These are phyloP conservation scores for Candida tibetensis DNA, from an alignment of 805 yeast genomes.

Conservation along the genomic window DNA sequence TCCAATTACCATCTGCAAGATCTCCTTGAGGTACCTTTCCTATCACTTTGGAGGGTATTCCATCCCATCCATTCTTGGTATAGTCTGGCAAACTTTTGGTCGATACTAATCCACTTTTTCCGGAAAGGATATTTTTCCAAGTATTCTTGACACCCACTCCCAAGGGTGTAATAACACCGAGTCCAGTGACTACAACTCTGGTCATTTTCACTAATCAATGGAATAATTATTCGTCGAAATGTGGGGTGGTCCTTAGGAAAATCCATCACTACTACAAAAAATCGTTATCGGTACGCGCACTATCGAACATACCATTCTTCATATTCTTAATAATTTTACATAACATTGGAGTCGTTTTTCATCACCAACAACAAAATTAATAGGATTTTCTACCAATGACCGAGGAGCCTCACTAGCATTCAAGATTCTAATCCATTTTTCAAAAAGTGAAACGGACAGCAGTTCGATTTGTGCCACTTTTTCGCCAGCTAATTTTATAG, in stretches of 20 bases:
- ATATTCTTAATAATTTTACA: too few species aligned
- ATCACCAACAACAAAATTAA: slow-evolving; percentile 41
- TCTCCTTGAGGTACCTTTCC: slow-evolving; percentile 66
- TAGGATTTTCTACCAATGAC: slow-evolving; percentile 22
- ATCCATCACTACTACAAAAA: too few species aligned
- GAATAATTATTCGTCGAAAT: neutral
- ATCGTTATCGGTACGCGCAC: too few species aligned
- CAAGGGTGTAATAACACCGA: slow-evolving; percentile 83
- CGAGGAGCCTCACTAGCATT: slow-evolving; percentile 19
- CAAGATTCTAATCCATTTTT: slow-evolving; percentile 30
- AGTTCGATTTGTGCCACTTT: neutral
- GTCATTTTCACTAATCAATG: slow-evolving; percentile 4
- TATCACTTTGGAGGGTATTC: slow-evolving; percentile 69
- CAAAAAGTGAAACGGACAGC: slow-evolving; percentile 9
- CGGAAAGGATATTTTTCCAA: slow-evolving; percentile 53
- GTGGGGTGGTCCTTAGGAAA: too few species aligned
- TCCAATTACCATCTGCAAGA: slow-evolving; percentile 48
- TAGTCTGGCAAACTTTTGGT: slow-evolving; percentile 42
- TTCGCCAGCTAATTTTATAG: neutral
- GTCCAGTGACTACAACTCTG: slow-evolving; percentile 89
- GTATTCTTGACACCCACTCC: slow-evolving; percentile 62
- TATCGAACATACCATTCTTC: too few species aligned
- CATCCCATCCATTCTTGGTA: slow-evolving; percentile 44
- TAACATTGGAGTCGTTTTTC: slow-evolving; percentile 29
- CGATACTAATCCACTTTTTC: slow-evolving; percentile 58